phyloP scores from a whole-genome alignment of 257 asterid genomes.

The Primulina tabacum region DNA sequence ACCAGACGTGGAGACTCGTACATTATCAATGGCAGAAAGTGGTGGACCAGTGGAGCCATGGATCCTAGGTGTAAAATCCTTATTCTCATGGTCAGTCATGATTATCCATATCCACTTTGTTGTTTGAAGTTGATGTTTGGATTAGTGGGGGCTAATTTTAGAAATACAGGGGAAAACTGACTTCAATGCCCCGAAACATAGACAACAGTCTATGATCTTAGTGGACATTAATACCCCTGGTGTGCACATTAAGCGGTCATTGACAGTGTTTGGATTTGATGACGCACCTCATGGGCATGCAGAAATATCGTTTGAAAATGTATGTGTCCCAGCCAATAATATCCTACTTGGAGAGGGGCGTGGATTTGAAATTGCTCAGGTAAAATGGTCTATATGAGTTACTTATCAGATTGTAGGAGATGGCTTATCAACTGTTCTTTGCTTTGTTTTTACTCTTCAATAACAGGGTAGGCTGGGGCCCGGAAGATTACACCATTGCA shows the following conservation, averaged over 20 bases:
- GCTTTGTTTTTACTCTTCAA: conserved; percentile 12
- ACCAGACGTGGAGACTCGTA: conserved; percentile 67
- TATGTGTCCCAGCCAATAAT: conserved; percentile 58
- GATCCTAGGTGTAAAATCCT: conserved; percentile 95
- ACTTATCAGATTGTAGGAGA: conserved; percentile 2
- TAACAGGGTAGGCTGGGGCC: conserved; percentile 95
- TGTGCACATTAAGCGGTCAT: conserved; percentile 64
- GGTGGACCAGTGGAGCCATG: conserved; percentile 99
- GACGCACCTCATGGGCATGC: conserved; percentile 99
- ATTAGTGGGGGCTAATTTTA: conserved; percentile 22
- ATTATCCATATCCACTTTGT: not conserved
- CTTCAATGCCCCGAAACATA: conserved; percentile 70
- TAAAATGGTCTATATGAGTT: conserved; percentile 14
- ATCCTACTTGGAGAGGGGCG: conserved; percentile 94
- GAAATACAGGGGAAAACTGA: conserved; percentile 83
- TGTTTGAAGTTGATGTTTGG: conserved; percentile 8
- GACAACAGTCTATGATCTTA: conserved; percentile 92
- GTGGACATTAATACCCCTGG: conserved; percentile 81
- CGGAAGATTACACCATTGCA: conserved; percentile 96
- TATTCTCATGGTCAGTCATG: conserved; percentile 76
- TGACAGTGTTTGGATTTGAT: conserved; percentile 89
- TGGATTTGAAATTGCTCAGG: conserved; percentile 99
- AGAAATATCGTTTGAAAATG: conserved; percentile 74
- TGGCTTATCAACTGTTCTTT: conserved; percentile 14
- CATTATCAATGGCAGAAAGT: conserved; percentile 82